Percentiles rank a stretch among this genome's conserved stretches.
Conservation (phyloP, 345 rosid species). For the Carallia pectinifolia region DNA sequence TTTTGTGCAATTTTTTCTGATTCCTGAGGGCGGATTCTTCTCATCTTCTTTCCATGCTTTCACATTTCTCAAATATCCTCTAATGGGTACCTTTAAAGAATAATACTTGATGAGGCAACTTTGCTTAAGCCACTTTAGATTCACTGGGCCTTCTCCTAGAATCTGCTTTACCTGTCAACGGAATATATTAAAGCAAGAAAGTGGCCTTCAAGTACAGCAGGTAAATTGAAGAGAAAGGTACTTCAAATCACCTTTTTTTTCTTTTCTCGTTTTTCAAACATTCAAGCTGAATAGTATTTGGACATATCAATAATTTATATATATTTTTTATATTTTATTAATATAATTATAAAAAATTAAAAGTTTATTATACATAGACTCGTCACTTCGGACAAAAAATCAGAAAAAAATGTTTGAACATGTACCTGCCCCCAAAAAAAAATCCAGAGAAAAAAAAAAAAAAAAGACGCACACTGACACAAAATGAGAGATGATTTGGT, state of each 20-base stretch:
- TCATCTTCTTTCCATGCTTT: constrained; percentile 41
- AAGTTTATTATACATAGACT: no score
- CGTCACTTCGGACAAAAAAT: no score
- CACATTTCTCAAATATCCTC: constrained; percentile 37
- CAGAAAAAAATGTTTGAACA: no score
- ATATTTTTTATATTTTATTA: constrained; percentile 21
- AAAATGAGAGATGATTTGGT: no score
- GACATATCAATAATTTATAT: constrained; percentile 32
- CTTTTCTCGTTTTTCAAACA: constrained; percentile 73
- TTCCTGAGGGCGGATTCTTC: constrained; percentile 47
- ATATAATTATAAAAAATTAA: no score
- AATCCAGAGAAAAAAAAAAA: constrained; percentile 6
- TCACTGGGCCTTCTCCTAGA: constrained; percentile 60
- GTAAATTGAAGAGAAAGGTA: constrained; percentile 58
- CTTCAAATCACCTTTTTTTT: constrained; percentile 37
- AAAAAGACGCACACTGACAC: no score
- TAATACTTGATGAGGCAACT: constrained; percentile 62
- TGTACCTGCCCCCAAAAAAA: no score
- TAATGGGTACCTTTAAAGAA: constrained; percentile 53
- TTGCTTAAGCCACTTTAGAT: constrained; percentile 55
- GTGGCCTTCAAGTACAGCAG: constrained; percentile 48
- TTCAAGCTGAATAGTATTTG: constrained; percentile 51
- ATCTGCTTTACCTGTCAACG: constrained; percentile 56
- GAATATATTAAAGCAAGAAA: constrained; percentile 54
- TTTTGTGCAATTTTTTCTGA: constrained; percentile 39